Evolutionary conservation across 202 grass and related monocot genomes (phyloP).

Genomic region (Dendrocalamus latiflorus): DNA sequence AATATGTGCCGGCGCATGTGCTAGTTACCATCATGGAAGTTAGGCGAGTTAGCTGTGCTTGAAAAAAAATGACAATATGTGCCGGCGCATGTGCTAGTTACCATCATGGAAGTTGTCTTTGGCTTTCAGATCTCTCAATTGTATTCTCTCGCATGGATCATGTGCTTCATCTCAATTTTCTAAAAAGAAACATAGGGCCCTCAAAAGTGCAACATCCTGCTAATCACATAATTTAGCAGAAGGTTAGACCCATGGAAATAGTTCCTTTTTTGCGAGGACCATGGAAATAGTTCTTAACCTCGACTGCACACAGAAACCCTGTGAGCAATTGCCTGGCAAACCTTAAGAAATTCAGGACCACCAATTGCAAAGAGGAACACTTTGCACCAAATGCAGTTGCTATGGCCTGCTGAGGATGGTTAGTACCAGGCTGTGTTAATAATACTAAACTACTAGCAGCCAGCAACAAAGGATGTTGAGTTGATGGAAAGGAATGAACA

Average conservation of each 20-base stretch:
- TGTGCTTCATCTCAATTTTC: background rate
- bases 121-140: background rate
- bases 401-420: background rate
- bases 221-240: background rate
- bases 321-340: background rate
- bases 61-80: background rate
- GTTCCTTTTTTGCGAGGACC: too few species aligned
- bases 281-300: background rate
- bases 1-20: conserved; percentile 1
- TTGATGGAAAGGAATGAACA: background rate
- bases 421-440: background rate
- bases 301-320: background rate
- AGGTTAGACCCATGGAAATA: background rate
- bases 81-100: background rate
- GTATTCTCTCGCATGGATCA: background rate
- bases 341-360: conserved; percentile 10
- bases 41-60: too few species aligned
- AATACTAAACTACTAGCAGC: background rate
- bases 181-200: background rate
- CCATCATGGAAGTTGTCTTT: conserved; percentile 15
- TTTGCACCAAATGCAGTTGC: background rate
- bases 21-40: background rate
- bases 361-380: background rate
- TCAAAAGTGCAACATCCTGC: conserved; percentile 8
- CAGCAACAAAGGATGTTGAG: background rate